These are phyloP conservation scores for Talaromyces sp. DNA, from an alignment of 2,329 filamentous ascomycete genomes.

Conservation along the genomic window DNA sequence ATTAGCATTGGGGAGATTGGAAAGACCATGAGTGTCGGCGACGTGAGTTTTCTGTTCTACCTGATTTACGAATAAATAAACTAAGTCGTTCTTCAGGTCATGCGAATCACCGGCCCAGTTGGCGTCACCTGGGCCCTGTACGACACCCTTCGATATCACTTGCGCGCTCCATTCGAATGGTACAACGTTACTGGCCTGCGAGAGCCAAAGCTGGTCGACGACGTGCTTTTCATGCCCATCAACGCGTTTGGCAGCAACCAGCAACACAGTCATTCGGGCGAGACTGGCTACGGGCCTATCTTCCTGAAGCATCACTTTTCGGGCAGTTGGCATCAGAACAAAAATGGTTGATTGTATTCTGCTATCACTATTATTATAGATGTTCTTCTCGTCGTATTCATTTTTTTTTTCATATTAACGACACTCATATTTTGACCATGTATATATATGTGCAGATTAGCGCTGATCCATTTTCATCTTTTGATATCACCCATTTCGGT, in stretches of 20 bases:
- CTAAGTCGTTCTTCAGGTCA: background rate
- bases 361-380: background rate
- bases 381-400: background rate
- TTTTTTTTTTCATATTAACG: background rate
- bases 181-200: background rate
- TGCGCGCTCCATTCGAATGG: background rate
- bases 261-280: background rate
- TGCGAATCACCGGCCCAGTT: background rate
- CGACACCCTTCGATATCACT: background rate
- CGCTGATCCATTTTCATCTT: background rate
- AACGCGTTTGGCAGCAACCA: background rate
- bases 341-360: background rate
- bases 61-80: background rate
- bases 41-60: background rate
- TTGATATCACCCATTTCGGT: background rate
- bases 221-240: background rate
- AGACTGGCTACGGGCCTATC: background rate
- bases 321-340: background rate
- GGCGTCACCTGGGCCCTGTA: background rate
- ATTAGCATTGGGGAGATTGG: background rate
- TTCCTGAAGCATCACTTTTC: background rate
- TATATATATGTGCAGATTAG: background rate
- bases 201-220: background rate
- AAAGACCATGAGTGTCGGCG: background rate
- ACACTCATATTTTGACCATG: background rate